Evolutionary conservation across 306 rosid genomes (phyloP).

Genomic region (Herpetospermum pedunculosum): DNA sequence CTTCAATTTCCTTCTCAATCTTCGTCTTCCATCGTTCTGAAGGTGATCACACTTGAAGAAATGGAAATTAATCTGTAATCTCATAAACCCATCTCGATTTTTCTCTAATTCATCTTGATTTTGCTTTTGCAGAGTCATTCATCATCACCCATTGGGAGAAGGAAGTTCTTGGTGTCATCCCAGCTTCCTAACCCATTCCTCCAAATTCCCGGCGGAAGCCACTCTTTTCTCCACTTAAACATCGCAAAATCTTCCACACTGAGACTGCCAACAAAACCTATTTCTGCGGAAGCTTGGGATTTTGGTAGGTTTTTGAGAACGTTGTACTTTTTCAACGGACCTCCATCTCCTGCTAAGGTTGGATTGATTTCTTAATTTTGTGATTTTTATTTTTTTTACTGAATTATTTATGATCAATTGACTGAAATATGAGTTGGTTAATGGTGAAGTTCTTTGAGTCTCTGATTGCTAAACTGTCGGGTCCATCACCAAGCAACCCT

Average conservation of each 20-base stretch:
- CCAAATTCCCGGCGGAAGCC: conserved; percentile 36
- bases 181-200: conserved; percentile 64
- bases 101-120: neutral
- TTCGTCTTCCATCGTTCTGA: neutral
- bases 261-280: conserved; percentile 22
- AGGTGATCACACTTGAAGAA: neutral
- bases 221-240: conserved; percentile 20
- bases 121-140: conserved; percentile 43
- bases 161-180: conserved; percentile 20
- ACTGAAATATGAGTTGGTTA: conserved; percentile 31
- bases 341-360: conserved; percentile 87
- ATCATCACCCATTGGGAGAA: conserved; percentile 32
- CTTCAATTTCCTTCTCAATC: neutral
- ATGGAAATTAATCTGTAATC: neutral
- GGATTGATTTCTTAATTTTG: neutral
- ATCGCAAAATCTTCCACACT: conserved; percentile 19
- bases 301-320: conserved; percentile 70
- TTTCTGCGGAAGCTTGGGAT: conserved; percentile 79
- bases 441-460: conserved; percentile 69
- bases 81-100: neutral
- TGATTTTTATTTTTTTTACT: neutral
- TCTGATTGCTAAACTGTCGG: conserved; percentile 50
- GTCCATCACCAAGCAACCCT: conserved; percentile 45
- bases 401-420: conserved; percentile 11
- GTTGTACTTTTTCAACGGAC: conserved; percentile 61